A percentile compares a stretch with the other conserved stretches of the same genome.
Conservation (phyloP, 768 basidiomycete species). For the Agaricus blazei region DNA sequence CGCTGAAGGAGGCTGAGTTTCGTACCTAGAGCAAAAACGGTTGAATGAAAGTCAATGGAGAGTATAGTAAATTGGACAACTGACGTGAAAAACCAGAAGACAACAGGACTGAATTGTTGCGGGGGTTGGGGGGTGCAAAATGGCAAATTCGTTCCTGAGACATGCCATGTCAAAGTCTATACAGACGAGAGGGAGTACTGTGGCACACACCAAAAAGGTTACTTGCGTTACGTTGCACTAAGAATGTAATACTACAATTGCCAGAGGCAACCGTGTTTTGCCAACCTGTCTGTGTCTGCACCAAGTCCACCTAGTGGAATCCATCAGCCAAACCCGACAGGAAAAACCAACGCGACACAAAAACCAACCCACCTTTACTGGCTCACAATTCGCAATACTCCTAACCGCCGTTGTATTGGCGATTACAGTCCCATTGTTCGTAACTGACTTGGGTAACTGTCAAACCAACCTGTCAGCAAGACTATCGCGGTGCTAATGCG, state of each 20-base stretch:
- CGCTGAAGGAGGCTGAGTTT: constrained; percentile 27
- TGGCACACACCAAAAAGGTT: constrained; percentile 35
- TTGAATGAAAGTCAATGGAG: not conserved
- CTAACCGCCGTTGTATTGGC: constrained; percentile 46
- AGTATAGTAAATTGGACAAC: not conserved
- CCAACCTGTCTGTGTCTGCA: constrained; percentile 30
- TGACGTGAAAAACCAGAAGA: constrained; percentile 54
- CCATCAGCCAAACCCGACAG: not conserved
- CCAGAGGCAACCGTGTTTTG: constrained; percentile 34
- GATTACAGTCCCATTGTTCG: constrained; percentile 40
- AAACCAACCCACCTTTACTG: constrained; percentile 26
- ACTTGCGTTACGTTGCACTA: constrained; percentile 31
- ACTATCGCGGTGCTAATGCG: not conserved
- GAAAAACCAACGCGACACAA: not conserved
- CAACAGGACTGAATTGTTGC: constrained; percentile 39
- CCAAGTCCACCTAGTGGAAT: constrained; percentile 32
- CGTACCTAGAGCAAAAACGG: constrained; percentile 19
- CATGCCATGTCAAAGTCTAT: not conserved
- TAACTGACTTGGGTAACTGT: constrained; percentile 32
- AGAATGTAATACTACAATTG: constrained; percentile 36
- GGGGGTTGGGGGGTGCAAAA: constrained; percentile 21
- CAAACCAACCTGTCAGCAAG: not conserved
- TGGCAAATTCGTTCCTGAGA: constrained; percentile 24
- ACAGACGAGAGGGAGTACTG: too few relatives aligned
- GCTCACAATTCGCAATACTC: constrained; percentile 37